Evolutionary conservation across 495 filamentous ascomycete species (phyloP).

Genomic region (Penicillium cosmopolitanum): DNA sequence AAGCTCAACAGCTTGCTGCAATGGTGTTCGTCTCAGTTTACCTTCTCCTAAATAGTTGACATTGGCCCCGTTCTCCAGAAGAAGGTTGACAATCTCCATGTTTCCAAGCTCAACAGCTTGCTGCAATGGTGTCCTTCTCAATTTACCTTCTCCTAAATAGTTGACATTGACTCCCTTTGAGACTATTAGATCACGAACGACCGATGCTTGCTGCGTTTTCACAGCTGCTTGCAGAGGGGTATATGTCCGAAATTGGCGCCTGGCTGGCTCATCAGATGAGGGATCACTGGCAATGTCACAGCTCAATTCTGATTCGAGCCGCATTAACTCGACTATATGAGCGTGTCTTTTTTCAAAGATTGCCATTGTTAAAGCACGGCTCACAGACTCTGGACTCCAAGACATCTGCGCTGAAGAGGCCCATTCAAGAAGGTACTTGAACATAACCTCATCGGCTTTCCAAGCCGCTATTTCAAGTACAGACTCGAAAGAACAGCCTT

Average conservation of each 20-base stretch:
- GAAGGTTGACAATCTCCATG: slow-evolving; percentile 5
- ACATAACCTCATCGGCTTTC: neutral
- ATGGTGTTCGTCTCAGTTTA: neutral
- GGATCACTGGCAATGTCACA: no score
- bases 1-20: slow-evolving; percentile 7
- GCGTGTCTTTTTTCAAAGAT: neutral
- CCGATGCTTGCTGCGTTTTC: neutral
- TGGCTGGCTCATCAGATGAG: no score
- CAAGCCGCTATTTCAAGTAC: neutral
- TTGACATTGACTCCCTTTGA: neutral
- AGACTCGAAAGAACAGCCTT: no score
- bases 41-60: neutral
- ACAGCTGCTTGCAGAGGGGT: neutral
- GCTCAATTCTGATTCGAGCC: neutral
- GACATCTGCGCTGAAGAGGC: neutral
- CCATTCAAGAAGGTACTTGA: neutral
- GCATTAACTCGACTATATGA: neutral
- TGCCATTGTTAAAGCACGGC: neutral
- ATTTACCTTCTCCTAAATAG: neutral
- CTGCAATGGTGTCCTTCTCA: neutral
- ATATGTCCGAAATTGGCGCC: no score
- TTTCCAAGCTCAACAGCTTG: slow-evolving; percentile 9
- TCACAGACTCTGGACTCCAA: neutral
- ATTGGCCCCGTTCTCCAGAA: slow-evolving; percentile 7
- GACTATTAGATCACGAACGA: neutral